phyloP scores from a whole-genome alignment of 2,329 filamentous ascomycete genomes.

The Stemphylium lycopersici region DNA sequence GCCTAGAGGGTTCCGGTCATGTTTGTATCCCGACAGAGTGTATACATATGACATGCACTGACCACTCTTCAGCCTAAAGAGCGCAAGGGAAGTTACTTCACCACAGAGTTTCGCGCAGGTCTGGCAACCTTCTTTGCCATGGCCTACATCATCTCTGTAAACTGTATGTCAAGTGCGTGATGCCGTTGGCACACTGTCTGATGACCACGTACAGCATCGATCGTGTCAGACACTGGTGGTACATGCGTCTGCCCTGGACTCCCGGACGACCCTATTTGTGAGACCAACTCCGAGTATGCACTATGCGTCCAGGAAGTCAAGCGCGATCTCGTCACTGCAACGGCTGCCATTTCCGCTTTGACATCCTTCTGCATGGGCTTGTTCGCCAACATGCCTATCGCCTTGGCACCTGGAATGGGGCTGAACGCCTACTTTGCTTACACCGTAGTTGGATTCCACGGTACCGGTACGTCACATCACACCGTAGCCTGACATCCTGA shows the following conservation, averaged over 20 bases:
- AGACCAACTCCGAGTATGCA: constrained; percentile 63
- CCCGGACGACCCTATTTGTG: constrained; percentile 58
- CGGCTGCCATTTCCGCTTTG: constrained; percentile 79
- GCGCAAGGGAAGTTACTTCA: constrained; percentile 76
- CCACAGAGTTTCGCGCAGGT: constrained; percentile 83
- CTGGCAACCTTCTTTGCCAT: constrained; percentile 68
- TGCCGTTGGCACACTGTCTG: constrained; percentile 33
- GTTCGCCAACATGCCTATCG: constrained; percentile 80
- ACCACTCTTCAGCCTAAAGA: constrained; percentile 53
- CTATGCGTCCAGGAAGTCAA: constrained; percentile 69
- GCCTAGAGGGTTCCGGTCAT: constrained; percentile 81
- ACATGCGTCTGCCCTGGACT: constrained; percentile 71
- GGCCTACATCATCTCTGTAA: constrained; percentile 67
- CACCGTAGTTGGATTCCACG: constrained; percentile 78
- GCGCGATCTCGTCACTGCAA: constrained; percentile 82
- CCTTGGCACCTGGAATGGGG: constrained; percentile 76
- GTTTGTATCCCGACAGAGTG: constrained; percentile 58
- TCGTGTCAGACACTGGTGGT: constrained; percentile 74
- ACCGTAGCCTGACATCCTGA: constrained; percentile 13
- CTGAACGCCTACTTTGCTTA: constrained; percentile 89
- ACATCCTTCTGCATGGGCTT: constrained; percentile 84
- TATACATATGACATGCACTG: constrained; percentile 4
- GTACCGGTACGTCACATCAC: constrained; percentile 59
- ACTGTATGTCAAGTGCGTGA: constrained; percentile 52
- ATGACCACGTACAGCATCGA: constrained; percentile 51